Evolutionary conservation across 305 asterid genomes (phyloP).

Genomic region (Solanum chacoense): DNA sequence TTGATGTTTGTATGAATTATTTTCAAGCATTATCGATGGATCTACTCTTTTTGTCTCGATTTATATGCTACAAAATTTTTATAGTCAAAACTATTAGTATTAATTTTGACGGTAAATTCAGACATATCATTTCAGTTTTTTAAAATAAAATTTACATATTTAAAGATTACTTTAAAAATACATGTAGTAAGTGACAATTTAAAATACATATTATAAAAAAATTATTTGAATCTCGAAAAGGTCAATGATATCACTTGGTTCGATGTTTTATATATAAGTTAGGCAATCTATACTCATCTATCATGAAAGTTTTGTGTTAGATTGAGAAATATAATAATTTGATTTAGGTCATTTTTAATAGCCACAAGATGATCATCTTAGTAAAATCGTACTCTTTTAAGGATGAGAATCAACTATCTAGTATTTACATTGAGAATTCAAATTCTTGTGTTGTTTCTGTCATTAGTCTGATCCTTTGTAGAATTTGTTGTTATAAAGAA

Average conservation of each 20-base stretch:
- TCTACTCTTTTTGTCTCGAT: background rate
- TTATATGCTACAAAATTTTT: too few species aligned
- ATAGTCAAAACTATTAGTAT: too few species aligned
- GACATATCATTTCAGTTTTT: too few species aligned
- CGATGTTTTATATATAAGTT: background rate
- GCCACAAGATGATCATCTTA: background rate
- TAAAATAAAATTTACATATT: too few species aligned
- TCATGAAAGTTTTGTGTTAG: background rate
- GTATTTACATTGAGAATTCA: background rate
- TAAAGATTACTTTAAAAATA: too few species aligned
- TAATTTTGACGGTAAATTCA: background rate
- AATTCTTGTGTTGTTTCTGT: background rate
- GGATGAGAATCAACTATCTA: too few species aligned
- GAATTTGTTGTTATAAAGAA: too few species aligned
- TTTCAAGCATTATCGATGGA: background rate
- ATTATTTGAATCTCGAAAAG: background rate
- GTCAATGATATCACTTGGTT: background rate
- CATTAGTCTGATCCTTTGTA: too few species aligned
- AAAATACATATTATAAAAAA: too few species aligned
- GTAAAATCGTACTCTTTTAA: too few species aligned
- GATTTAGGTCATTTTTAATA: too few species aligned
- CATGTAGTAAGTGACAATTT: background rate
- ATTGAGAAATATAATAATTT: too few species aligned
- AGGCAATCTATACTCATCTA: background rate
- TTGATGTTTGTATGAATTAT: background rate